These are phyloP conservation scores for Aquilaria sinensis DNA, from an alignment of 345 rosid genomes.

Conservation along the genomic window DNA sequence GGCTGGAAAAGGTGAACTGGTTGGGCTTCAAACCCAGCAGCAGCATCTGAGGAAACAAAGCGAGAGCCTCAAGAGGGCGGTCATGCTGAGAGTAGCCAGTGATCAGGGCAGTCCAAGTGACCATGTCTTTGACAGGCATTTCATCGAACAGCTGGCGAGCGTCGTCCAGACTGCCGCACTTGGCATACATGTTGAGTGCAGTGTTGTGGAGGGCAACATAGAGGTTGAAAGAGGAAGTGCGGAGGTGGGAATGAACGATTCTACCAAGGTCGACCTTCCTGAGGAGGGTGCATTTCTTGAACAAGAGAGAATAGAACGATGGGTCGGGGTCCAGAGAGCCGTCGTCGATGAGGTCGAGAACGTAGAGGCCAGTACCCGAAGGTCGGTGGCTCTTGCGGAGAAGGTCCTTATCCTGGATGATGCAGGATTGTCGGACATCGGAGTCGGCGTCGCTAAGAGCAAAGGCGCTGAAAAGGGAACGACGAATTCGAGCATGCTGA, in stretches of 20 bases:
- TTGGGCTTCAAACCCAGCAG: slow-evolving; percentile 30
- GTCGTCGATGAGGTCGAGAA: slow-evolving; percentile 36
- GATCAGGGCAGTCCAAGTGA: slow-evolving; percentile 44
- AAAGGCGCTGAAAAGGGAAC: slow-evolving; percentile 4
- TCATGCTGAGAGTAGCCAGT: slow-evolving; percentile 40
- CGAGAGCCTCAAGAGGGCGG: slow-evolving; percentile 27
- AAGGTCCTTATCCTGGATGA: slow-evolving; percentile 26
- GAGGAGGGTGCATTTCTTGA: slow-evolving; percentile 32
- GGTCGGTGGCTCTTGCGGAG: slow-evolving; percentile 19
- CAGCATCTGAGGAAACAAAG: slow-evolving; percentile 34
- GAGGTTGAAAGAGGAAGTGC: slow-evolving; percentile 19
- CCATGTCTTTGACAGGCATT: slow-evolving; percentile 34
- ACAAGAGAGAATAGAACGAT: slow-evolving; percentile 25
- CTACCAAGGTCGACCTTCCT: slow-evolving; percentile 22
- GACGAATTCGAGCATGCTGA: not conserved
- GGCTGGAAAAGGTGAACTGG: slow-evolving; percentile 38
- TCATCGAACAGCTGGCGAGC: slow-evolving; percentile 33
- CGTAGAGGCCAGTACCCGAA: slow-evolving; percentile 31
- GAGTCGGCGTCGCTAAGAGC: not conserved
- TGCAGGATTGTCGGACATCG: not conserved
- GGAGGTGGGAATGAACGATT: slow-evolving; percentile 31
- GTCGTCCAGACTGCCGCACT: slow-evolving; percentile 27
- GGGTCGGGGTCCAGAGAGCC: slow-evolving; percentile 29
- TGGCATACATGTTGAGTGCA: slow-evolving; percentile 28
- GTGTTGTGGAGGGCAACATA: slow-evolving; percentile 30